A percentile compares a stretch with the other conserved stretches of the same genome.
Conservation (phyloP, 176 grass and related monocot genomes). For the Leersia perrieri region DNA sequence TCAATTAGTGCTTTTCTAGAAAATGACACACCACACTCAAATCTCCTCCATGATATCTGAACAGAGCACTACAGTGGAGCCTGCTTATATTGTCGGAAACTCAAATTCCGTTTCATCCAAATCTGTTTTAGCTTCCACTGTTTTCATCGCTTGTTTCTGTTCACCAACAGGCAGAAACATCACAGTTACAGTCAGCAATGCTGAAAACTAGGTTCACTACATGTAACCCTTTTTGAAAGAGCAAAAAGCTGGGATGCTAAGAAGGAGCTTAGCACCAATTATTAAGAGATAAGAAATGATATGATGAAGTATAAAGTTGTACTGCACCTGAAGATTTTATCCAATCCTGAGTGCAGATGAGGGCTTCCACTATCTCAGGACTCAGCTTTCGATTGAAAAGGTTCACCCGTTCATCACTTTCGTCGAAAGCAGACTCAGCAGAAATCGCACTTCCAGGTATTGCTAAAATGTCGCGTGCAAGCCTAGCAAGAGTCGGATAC, state of each 20-base stretch:
- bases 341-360: slow-evolving; percentile 28
- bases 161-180: not conserved
- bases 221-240: too few relatives aligned
- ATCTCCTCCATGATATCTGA: too few relatives aligned
- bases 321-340: slow-evolving; percentile 6
- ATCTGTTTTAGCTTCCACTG: not conserved
- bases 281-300: too few relatives aligned
- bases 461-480: slow-evolving; percentile 25
- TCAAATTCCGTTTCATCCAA: too few relatives aligned
- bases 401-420: not conserved
- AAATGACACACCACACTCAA: too few relatives aligned
- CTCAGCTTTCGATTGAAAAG: not conserved
- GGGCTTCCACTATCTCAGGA: slow-evolving; percentile 9
- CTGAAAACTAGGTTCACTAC: too few relatives aligned
- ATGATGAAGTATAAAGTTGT: not conserved
- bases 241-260: not conserved
- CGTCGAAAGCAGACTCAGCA: slow-evolving; percentile 14
- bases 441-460: slow-evolving; percentile 5
- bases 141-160: not conserved
- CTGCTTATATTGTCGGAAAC: too few relatives aligned
- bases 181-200: too few relatives aligned
- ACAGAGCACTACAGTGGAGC: too few relatives aligned
- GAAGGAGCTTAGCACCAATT: too few relatives aligned
- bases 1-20: too few relatives aligned
- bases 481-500: slow-evolving; percentile 15